Conservation (phyloP, 2,329 filamentous ascomycete genomes). For the Fusarium chaquense region DNA sequence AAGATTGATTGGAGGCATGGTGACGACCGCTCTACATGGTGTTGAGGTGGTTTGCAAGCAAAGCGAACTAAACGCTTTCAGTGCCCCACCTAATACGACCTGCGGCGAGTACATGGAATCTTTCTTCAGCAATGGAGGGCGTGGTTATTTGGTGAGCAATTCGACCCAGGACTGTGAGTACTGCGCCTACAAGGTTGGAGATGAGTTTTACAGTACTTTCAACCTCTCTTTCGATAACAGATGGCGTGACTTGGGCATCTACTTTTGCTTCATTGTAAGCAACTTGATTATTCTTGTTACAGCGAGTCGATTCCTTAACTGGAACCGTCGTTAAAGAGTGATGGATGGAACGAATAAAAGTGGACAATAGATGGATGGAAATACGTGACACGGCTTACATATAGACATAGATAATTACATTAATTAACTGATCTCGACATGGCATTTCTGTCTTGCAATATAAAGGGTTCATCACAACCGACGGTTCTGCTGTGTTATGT, state of each 20-base stretch:
- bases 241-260: slow-evolving; percentile 88
- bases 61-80: slow-evolving; percentile 71
- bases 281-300: slow-evolving; percentile 74
- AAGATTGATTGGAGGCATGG: slow-evolving; percentile 73
- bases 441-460: not conserved
- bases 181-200: slow-evolving; percentile 83
- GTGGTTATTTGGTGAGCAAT: slow-evolving; percentile 69
- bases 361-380: not conserved
- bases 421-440: not conserved
- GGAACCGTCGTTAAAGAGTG: slow-evolving; percentile 60
- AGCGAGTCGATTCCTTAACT: slow-evolving; percentile 66
- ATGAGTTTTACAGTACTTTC: slow-evolving; percentile 81
- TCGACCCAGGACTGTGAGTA: slow-evolving; percentile 78
- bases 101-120: slow-evolving; percentile 47
- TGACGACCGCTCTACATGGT: slow-evolving; percentile 71
- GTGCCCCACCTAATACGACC: slow-evolving; percentile 64
- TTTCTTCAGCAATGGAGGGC: slow-evolving; percentile 63
- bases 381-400: not conserved
- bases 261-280: slow-evolving; percentile 78
- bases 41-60: slow-evolving; percentile 63
- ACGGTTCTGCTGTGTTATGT: too few relatives aligned
- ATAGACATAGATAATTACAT: not conserved
- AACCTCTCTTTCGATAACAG: slow-evolving; percentile 74
- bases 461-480: too few relatives aligned
- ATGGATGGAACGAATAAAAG: slow-evolving; percentile 4